These are phyloP conservation scores for Rhododendron williamsianum DNA, from an alignment of 148 eudicot species.

Conservation along the genomic window DNA sequence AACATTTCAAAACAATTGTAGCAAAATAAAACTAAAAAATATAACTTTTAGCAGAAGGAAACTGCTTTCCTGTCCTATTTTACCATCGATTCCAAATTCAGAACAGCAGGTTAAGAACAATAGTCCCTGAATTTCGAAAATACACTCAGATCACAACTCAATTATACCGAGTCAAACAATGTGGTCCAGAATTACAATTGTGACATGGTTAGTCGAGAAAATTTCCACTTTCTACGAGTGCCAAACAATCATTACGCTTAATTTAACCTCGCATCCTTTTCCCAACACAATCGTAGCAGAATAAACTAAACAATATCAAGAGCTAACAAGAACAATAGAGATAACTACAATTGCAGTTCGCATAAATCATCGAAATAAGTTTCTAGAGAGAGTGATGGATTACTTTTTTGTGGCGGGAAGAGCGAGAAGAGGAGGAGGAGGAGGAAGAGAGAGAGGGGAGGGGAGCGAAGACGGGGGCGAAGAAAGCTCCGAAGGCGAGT, in stretches of 20 bases:
- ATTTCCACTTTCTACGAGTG: background rate
- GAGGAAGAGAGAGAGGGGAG: conserved; percentile 26
- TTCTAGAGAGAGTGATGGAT: background rate
- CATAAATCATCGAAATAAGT: background rate
- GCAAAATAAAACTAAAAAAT: background rate
- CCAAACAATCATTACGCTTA: background rate
- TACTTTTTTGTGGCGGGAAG: conserved; percentile 22
- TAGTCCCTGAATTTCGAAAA: background rate
- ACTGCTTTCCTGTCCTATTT: background rate
- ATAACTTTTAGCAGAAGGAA: background rate
- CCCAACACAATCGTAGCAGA: background rate
- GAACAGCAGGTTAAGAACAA: background rate
- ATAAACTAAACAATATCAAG: background rate
- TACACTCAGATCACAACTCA: background rate
- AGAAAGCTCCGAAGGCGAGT: conserved; percentile 28
- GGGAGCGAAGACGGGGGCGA: conserved; percentile 33
- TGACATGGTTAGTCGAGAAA: background rate
- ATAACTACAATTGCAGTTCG: background rate
- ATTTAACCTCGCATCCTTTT: background rate
- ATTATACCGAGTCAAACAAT: background rate
- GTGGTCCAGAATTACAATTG: background rate
- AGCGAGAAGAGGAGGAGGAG: conserved; percentile 36
- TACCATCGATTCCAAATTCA: background rate
- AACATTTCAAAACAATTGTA: background rate
- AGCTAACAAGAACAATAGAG: background rate